Conservation (phyloP, 306 rosid genomes). For the Arachis stenosperma region DNA sequence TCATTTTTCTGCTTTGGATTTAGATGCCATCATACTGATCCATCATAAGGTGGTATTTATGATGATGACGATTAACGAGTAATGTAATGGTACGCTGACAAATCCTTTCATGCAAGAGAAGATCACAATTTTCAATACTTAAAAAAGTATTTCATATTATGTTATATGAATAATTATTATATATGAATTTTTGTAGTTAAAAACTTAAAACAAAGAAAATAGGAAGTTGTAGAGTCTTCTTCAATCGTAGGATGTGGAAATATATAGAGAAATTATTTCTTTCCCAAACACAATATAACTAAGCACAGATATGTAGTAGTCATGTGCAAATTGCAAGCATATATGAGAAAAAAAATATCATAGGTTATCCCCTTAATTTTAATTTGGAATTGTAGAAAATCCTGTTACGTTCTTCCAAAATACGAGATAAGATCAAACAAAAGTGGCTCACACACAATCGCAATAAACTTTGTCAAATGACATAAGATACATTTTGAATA, state of each 20-base stretch:
- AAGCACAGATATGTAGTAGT: background rate
- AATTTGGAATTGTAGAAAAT: background rate
- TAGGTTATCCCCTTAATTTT: background rate
- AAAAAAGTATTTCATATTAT: too few species aligned
- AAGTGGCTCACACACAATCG: background rate
- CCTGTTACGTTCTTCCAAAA: background rate
- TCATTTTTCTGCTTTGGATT: slow-evolving; percentile 36
- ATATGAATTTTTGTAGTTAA: too few species aligned
- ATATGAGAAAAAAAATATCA: background rate
- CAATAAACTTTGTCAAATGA: too few species aligned
- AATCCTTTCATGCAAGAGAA: slow-evolving; percentile 9
- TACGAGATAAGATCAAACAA: slow-evolving; percentile 7
- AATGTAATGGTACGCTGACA: slow-evolving; percentile 4
- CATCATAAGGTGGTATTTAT: slow-evolving; percentile 32
- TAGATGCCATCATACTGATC: slow-evolving; percentile 29
- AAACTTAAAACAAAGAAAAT: too few species aligned
- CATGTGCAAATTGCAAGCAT: background rate
- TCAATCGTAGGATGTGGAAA: too few species aligned
- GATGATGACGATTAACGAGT: slow-evolving; percentile 15
- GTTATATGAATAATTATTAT: too few species aligned
- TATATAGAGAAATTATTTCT: too few species aligned
- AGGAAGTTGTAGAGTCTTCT: too few species aligned
- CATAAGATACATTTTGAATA: too few species aligned
- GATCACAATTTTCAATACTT: too few species aligned
- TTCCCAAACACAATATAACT: too few species aligned